Conservation (phyloP, 148 eudicot genomes). For the Tetragonia tetragonoides region DNA sequence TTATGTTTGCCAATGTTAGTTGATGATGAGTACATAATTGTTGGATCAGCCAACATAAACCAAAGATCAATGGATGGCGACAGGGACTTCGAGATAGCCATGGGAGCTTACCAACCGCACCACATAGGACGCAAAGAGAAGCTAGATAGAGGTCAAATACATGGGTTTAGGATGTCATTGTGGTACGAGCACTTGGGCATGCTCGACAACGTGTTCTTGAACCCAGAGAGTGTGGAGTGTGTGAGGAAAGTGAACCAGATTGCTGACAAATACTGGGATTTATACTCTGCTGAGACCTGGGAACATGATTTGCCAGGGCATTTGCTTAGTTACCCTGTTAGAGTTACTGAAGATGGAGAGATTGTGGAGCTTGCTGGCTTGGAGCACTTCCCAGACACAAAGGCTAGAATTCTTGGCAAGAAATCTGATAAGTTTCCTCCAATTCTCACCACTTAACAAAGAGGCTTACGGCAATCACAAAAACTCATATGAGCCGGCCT, state of each 20-base stretch:
- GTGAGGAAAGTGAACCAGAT: constrained; percentile 41
- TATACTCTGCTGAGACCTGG: constrained; percentile 20
- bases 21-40: constrained; percentile 54
- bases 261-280: constrained; percentile 39
- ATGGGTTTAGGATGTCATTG: constrained; percentile 47
- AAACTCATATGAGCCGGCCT: too few species aligned
- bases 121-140: constrained; percentile 26
- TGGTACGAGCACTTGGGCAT: constrained; percentile 53
- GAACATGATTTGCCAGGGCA: constrained; percentile 12
- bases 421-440: constrained; percentile 38
- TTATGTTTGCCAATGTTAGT: constrained; percentile 25
- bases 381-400: constrained; percentile 55
- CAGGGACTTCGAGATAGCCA: constrained; percentile 56
- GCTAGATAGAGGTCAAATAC: constrained; percentile 41
- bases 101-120: constrained; percentile 59
- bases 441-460: constrained; percentile 43
- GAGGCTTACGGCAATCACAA: too few species aligned
- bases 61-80: constrained; percentile 56
- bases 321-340: constrained; percentile 11
- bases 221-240: constrained; percentile 41
- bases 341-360: constrained; percentile 28
- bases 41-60: constrained; percentile 52
- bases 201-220: constrained; percentile 30
- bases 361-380: constrained; percentile 34
- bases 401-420: constrained; percentile 48